phyloP scores from a whole-genome alignment of 352 stramenopile genomes.

The Phytopythium cucurbitacearum region DNA sequence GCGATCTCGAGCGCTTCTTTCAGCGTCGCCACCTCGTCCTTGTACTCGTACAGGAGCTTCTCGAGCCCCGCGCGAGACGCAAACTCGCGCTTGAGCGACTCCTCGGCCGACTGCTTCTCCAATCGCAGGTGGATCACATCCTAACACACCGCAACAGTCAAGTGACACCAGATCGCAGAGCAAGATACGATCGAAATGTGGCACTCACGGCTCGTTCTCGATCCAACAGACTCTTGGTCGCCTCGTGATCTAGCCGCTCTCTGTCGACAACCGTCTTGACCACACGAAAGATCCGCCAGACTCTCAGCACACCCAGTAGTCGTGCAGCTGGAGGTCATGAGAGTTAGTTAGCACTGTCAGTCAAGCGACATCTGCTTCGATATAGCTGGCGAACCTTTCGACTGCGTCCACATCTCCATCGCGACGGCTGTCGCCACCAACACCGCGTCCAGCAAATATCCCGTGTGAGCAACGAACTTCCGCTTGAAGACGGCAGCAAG shows the following conservation, averaged over 20 bases:
- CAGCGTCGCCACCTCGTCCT: conserved; percentile 67
- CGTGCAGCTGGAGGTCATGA: conserved; percentile 21
- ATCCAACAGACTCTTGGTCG: conserved; percentile 32
- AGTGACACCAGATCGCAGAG: not conserved
- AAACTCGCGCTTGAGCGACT: conserved; percentile 61
- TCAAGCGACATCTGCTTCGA: not conserved
- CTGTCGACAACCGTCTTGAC: conserved; percentile 42
- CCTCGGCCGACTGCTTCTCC: conserved; percentile 41
- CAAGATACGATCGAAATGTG: not conserved
- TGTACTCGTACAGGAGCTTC: conserved; percentile 56
- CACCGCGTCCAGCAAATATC: conserved; percentile 47
- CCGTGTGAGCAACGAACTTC: conserved; percentile 49
- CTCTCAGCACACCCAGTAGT: conserved; percentile 42
- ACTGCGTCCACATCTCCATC: conserved; percentile 46
- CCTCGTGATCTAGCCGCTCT: conserved; percentile 38
- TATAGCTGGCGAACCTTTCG: conserved; percentile 32
- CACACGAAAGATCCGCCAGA: conserved; percentile 62
- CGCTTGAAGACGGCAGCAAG: conserved; percentile 36
- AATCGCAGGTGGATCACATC: conserved; percentile 33
- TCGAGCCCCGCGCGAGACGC: conserved; percentile 43
- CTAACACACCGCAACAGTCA: conserved; percentile 7
- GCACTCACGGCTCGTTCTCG: conserved; percentile 37
- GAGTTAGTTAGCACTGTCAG: not conserved
- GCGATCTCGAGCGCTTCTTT: conserved; percentile 74
- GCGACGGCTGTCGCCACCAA: conserved; percentile 26